Conservation (phyloP, 2,329 filamentous ascomycete genomes). For the Phaeosphaeria sp. region DNA sequence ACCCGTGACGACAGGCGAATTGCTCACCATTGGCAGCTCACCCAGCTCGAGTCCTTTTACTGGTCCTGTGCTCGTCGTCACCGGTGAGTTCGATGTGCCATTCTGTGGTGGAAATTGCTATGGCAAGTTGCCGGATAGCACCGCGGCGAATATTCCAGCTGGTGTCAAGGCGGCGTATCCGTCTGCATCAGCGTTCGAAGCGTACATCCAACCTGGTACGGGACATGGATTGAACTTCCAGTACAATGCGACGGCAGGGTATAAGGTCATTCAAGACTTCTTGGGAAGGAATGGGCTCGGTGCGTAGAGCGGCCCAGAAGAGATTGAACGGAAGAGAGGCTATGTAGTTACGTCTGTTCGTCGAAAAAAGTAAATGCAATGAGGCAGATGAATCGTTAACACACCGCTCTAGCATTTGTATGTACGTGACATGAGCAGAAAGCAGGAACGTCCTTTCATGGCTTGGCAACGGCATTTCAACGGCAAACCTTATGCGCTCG, state of each 20-base stretch:
- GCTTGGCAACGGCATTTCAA: too few species aligned
- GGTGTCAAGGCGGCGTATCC: conserved; percentile 52
- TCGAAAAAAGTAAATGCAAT: background rate
- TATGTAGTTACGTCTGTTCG: background rate
- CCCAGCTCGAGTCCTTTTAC: conserved; percentile 49
- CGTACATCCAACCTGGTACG: conserved; percentile 61
- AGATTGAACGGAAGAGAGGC: background rate
- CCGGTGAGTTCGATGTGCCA: conserved; percentile 58
- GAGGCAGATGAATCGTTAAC: background rate
- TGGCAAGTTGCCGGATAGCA: conserved; percentile 46
- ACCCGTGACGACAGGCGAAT: conserved; percentile 64
- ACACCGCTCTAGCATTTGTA: background rate
- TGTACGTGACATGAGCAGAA: background rate
- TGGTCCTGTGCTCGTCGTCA: conserved; percentile 66
- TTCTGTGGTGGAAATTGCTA: conserved; percentile 69
- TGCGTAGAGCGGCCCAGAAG: conserved; percentile 2
- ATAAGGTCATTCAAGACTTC: conserved; percentile 47
- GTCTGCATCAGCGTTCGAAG: conserved; percentile 57
- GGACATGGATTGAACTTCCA: conserved; percentile 56
- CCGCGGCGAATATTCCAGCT: conserved; percentile 54
- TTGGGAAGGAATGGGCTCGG: conserved; percentile 35
- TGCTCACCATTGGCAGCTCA: conserved; percentile 61
- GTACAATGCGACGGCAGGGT: conserved; percentile 50
- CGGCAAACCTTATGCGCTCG: too few species aligned
- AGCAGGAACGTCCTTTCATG: too few species aligned